Evolutionary conservation across 208 protist species (phyloP).

Genomic region (Sergeia podlipaevii): DNA sequence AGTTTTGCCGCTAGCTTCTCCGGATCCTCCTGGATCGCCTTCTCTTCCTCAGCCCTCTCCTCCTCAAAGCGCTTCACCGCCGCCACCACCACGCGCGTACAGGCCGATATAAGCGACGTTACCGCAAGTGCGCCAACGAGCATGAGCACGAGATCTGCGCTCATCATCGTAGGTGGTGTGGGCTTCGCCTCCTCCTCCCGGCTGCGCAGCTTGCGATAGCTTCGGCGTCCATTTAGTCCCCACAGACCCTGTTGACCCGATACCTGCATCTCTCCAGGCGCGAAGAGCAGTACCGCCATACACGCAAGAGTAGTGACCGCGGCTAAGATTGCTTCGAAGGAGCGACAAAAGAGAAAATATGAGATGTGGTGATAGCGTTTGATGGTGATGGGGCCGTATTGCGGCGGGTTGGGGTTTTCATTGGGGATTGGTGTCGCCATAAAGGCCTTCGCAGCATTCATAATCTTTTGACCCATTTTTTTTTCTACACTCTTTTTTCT

Average conservation of each 20-base stretch:
- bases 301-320: not conserved
- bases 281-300: constrained; percentile 5
- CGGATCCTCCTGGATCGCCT: constrained; percentile 12
- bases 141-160: constrained; percentile 41
- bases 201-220: constrained; percentile 15
- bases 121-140: constrained; percentile 24
- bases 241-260: constrained; percentile 10
- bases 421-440: no score
- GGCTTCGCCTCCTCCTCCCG: constrained; percentile 16
- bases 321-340: constrained; percentile 12
- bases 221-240: constrained; percentile 15
- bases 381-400: no score
- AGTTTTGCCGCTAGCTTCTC: constrained; percentile 8
- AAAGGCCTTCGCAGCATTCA: no score
- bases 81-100: constrained; percentile 9
- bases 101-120: constrained; percentile 29
- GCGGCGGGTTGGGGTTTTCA: no score
- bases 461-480: no score
- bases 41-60: constrained; percentile 9
- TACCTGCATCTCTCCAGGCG: constrained; percentile 8
- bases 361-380: constrained; percentile 13
- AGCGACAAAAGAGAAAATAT: constrained; percentile 4
- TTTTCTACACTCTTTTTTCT: no score
- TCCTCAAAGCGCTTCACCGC: constrained; percentile 17
- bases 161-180: constrained; percentile 18